A percentile compares a stretch with the other conserved stretches of the same genome.
These are phyloP conservation scores for Eustoma russellianum DNA, from an alignment of 257 asterid genomes.

Conservation along the genomic window DNA sequence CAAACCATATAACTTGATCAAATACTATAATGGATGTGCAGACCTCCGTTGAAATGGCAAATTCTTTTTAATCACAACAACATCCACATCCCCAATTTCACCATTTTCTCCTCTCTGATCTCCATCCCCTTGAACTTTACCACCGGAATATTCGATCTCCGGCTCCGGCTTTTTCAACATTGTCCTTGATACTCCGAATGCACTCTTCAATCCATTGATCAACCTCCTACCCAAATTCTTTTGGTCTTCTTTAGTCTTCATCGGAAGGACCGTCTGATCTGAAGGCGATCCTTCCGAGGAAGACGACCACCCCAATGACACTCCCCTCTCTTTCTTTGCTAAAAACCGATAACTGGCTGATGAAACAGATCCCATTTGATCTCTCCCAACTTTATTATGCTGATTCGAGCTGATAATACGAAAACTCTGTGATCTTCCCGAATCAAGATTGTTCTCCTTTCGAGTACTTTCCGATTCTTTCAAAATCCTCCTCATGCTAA, in stretches of 20 bases:
- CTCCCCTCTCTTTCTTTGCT: constrained; percentile 11
- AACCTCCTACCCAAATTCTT: constrained; percentile 43
- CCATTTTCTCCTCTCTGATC: constrained; percentile 1
- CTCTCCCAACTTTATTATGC: constrained; percentile 43
- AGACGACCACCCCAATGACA: constrained; percentile 10
- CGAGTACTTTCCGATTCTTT: constrained; percentile 21
- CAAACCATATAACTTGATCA: background rate
- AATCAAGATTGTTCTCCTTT: constrained; percentile 8
- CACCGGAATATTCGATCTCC: constrained; percentile 12
- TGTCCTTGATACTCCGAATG: constrained; percentile 28
- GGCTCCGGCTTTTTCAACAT: constrained; percentile 32
- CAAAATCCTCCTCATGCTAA: constrained; percentile 41
- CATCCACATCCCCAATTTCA: constrained; percentile 15
- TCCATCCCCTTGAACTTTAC: constrained; percentile 1
- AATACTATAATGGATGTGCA: constrained; percentile 1
- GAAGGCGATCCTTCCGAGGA: constrained; percentile 25
- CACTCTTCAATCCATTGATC: constrained; percentile 50
- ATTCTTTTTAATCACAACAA: constrained; percentile 30
- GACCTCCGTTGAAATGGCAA: constrained; percentile 1
- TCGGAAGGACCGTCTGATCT: background rate
- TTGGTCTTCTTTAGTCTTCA: constrained; percentile 17
- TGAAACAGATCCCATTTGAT: constrained; percentile 57
- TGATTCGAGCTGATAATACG: constrained; percentile 34
- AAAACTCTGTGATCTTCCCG: constrained; percentile 49
- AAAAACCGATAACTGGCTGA: constrained; percentile 37